Evolutionary conservation across 106 monocot genomes (phyloP).

Genomic region (Dendrobium catenatum): DNA sequence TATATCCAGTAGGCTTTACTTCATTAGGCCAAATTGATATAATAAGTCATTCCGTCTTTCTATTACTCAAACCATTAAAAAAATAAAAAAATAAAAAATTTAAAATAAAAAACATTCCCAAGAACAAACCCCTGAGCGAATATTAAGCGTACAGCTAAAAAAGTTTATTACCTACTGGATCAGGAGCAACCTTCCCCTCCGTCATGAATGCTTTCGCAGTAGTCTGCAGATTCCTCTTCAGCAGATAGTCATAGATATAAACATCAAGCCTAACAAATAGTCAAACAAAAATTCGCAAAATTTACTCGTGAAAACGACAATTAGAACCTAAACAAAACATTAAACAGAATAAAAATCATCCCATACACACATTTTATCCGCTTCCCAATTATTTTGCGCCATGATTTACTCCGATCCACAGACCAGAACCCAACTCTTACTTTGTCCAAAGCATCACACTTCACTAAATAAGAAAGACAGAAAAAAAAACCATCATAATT

Average conservation of each 20-base stretch:
- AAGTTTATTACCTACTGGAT: slow-evolving; percentile 71
- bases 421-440: background rate
- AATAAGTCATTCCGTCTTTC: background rate
- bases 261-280: slow-evolving; percentile 49
- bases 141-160: background rate
- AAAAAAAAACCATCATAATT: background rate
- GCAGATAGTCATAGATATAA: slow-evolving; percentile 59
- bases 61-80: background rate
- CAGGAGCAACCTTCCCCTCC: slow-evolving; percentile 87
- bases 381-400: slow-evolving; percentile 74
- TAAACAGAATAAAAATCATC: background rate
- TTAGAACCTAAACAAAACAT: background rate
- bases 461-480: background rate
- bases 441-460: slow-evolving; percentile 5
- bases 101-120: background rate
- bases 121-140: background rate
- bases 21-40: background rate
- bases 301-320: background rate
- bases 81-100: background rate
- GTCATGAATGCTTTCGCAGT: slow-evolving; percentile 87
- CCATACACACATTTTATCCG: slow-evolving; percentile 55
- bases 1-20: background rate
- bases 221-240: slow-evolving; percentile 50
- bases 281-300: background rate
- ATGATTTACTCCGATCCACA: slow-evolving; percentile 17